phyloP scores from a whole-genome alignment of 805 yeast genomes.

The Cyberlindnera xylosilytica region DNA sequence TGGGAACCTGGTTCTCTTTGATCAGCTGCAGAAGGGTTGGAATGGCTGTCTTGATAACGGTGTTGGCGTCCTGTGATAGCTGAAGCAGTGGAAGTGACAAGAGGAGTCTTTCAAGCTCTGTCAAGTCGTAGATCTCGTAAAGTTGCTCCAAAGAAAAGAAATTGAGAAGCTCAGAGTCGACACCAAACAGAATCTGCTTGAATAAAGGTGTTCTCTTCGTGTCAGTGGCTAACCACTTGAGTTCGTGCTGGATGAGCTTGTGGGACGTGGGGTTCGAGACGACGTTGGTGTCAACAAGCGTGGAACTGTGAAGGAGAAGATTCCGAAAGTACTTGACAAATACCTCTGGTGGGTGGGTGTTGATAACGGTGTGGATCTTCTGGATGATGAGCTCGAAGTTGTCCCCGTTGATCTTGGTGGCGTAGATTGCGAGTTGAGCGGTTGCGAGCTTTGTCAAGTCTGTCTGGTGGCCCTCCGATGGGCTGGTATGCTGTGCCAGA shows the following conservation, averaged over 20 bases:
- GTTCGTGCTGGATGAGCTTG: constrained; percentile 25
- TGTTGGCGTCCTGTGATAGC: constrained; percentile 12
- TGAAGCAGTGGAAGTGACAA: constrained; percentile 1
- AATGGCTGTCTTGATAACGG: constrained; percentile 10
- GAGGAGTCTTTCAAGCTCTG: constrained; percentile 21
- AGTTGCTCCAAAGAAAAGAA: constrained; percentile 31
- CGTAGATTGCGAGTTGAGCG: constrained; percentile 52
- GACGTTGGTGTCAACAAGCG: constrained; percentile 22
- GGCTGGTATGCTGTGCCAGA: constrained; percentile 11
- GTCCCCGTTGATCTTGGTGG: constrained; percentile 39
- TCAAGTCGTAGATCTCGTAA: constrained; percentile 26
- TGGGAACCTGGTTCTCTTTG: background rate
- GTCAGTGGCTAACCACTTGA: constrained; percentile 19
- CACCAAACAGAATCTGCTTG: constrained; percentile 13
- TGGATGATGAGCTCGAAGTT: constrained; percentile 37
- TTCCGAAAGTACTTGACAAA: constrained; percentile 32
- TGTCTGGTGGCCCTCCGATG: constrained; percentile 19
- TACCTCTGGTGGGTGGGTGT: constrained; percentile 31
- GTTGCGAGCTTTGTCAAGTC: constrained; percentile 34
- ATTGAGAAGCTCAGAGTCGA: constrained; percentile 29
- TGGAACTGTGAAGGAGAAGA: constrained; percentile 31
- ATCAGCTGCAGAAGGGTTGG: constrained; percentile 13
- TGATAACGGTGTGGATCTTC: constrained; percentile 48
- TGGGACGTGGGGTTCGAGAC: constrained; percentile 17
- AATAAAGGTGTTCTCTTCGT: constrained; percentile 9